Conservation (phyloP, 2,329 filamentous ascomycete genomes). For the Apiospora phragmitis region DNA sequence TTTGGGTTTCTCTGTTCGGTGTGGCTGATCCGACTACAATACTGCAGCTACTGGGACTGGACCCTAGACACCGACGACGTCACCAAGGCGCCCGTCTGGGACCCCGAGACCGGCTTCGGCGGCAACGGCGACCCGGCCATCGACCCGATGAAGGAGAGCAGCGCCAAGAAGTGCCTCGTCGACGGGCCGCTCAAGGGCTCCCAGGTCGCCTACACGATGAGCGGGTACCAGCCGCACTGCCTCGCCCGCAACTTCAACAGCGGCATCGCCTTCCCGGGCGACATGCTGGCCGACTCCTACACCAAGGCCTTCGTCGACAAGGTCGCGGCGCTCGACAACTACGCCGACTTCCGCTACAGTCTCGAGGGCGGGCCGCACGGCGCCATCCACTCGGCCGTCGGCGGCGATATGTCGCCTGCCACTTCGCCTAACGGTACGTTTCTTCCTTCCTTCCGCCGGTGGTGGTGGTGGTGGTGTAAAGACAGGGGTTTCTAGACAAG, state of each 20-base stretch:
- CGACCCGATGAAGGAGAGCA: not conserved
- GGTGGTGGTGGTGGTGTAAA: too few species aligned
- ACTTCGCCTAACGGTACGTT: constrained; percentile 28
- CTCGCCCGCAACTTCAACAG: not conserved
- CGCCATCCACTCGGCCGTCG: constrained; percentile 25
- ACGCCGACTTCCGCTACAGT: constrained; percentile 12
- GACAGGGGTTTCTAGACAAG: too few species aligned
- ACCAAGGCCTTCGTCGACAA: not conserved
- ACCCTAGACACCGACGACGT: not conserved
- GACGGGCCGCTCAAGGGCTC: not conserved
- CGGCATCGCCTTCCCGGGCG: constrained; percentile 9
- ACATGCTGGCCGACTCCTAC: not conserved
- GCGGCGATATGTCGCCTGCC: constrained; percentile 28
- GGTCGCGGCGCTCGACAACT: not conserved
- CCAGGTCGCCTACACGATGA: not conserved
- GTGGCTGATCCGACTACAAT: not conserved
- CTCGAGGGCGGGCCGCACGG: constrained; percentile 31
- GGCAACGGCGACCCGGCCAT: constrained; percentile 3
- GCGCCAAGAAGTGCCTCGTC: not conserved
- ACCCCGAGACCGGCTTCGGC: not conserved
- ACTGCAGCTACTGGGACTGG: constrained; percentile 7
- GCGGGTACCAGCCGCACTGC: not conserved
- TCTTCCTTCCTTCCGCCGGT: too few species aligned
- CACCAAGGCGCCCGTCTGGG: not conserved
- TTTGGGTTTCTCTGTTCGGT: not conserved